phyloP scores from a whole-genome alignment of 129 eudicot species.

The Saposhnikovia divaricata region DNA sequence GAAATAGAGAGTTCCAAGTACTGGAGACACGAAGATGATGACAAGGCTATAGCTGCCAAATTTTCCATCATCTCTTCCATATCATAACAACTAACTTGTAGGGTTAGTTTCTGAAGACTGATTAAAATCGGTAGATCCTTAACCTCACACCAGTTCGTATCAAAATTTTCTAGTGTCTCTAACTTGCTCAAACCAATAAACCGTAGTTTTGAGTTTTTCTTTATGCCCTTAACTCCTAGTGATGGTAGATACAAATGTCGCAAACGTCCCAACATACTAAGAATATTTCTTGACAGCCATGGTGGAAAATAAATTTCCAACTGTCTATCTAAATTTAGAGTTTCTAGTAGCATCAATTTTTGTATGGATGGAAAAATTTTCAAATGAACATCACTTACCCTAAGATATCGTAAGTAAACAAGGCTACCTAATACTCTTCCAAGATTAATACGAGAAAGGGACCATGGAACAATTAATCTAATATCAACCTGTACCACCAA shows the following conservation, averaged over 20 bases:
- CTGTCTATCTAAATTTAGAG: not conserved
- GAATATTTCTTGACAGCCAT: not conserved
- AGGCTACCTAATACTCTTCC: not conserved
- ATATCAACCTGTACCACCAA: not conserved
- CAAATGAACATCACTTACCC: not conserved
- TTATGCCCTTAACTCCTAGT: not conserved
- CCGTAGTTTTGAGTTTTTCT: not conserved
- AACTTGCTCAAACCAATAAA: not conserved
- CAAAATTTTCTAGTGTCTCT: not conserved
- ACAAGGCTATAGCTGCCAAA: not conserved
- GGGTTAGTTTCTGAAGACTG: not conserved
- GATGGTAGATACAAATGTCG: not conserved
- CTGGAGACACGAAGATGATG: not conserved
- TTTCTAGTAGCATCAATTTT: not conserved
- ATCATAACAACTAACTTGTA: not conserved
- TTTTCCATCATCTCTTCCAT: not conserved
- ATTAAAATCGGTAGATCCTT: not conserved
- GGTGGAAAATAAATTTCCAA: not conserved
- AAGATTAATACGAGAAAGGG: not conserved
- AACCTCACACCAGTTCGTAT: not conserved
- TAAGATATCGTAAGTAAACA: not conserved
- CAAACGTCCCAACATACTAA: not conserved
- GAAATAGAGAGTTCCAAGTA: too few relatives aligned
- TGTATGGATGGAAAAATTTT: not conserved
- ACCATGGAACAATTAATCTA: not conserved